Evolutionary conservation across 1,139 yeast species (phyloP), one percentile per base, ranked within the genome.

Genomic region (Debaryomyces sp.): DNA sequence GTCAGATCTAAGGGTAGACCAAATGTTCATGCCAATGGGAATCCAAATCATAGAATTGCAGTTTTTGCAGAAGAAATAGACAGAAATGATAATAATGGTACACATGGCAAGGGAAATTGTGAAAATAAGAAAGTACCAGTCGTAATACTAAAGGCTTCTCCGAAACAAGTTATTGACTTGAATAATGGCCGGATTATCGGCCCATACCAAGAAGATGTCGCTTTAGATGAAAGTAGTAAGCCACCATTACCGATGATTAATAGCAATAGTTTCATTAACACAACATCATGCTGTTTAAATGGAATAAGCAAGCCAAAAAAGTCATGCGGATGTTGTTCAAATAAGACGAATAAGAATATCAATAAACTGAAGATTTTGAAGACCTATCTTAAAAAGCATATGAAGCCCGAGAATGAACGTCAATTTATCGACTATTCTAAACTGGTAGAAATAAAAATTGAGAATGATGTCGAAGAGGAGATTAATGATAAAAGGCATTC

Each of bases 1-100:
- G 97, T 92, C n/a, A 76, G 97, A 38, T 81, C 89, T 32, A 80
- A 96, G 51, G 98, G 98, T 0, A 71, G 98, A 44, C 97, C 97
- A 0, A 75, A 74, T 42, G 73, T 74, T 4, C 75, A 71, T 49
- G 76, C 79, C 4, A 67, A 64, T 52, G 77, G 77, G 24, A 75
- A 75, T 52, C 78, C 78, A 21, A 72, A 75, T 52, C 83, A 80
- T 55, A 61, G 86, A 53, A 74, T 82, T 13, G 85, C 85, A 4
- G 82, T 81, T n/a, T 75, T 77, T 59, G 85, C 85, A 2, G 80
- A 80, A 54, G 72, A 77, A 46, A 60, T 72, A n/a, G 43, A 35
- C 6, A 23, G 36, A 24, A 13, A 37, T n/a, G 17, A 36, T 22
- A 8, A n/a, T 1, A n/a, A 6, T 26, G 67, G 62, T n/a, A 44